Percentiles rank a stretch among this genome's conserved stretches.
These are phyloP conservation scores for Mycocentrospora acerina DNA, from an alignment of 2,329 filamentous ascomycete genomes.

Conservation along the genomic window DNA sequence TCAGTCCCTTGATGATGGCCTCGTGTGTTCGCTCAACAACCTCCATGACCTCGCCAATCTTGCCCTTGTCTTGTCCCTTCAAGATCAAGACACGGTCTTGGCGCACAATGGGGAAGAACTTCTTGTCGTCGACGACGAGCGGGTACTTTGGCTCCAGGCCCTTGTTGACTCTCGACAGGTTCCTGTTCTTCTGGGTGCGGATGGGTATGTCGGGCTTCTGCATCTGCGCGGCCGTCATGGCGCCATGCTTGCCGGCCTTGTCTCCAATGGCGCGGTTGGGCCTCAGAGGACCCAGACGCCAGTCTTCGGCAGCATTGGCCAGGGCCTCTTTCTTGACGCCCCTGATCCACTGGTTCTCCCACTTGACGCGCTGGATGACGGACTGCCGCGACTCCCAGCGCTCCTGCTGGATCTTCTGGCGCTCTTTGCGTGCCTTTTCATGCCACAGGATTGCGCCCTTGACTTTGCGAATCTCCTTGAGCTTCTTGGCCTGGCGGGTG, in stretches of 20 bases:
- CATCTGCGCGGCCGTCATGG: slow-evolving; percentile 43
- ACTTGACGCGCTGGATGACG: slow-evolving; percentile 18
- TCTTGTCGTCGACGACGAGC: slow-evolving; percentile 31
- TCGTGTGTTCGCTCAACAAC: slow-evolving; percentile 48
- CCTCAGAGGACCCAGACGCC: slow-evolving; percentile 74
- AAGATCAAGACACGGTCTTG: slow-evolving; percentile 83
- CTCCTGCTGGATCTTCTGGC: slow-evolving; percentile 24
- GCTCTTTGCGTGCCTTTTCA: slow-evolving; percentile 27
- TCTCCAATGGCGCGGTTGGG: slow-evolving; percentile 72
- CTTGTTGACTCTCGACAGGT: slow-evolving; percentile 20
- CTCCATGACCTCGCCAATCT: slow-evolving; percentile 70
- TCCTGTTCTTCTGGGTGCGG: slow-evolving; percentile 26
- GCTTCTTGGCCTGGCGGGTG: slow-evolving; percentile 31
- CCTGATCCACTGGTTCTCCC: slow-evolving; percentile 25
- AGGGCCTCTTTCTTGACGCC: slow-evolving; percentile 51
- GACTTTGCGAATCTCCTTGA: slow-evolving; percentile 46
- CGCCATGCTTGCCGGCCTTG: slow-evolving; percentile 60
- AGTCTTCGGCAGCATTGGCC: slow-evolving; percentile 69
- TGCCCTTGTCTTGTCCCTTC: slow-evolving; percentile 76
- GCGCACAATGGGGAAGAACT: slow-evolving; percentile 41
- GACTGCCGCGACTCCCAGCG: slow-evolving; percentile 33
- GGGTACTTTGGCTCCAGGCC: slow-evolving; percentile 26
- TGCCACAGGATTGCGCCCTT: slow-evolving; percentile 39
- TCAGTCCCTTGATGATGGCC: slow-evolving; percentile 43
- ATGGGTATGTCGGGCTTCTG: slow-evolving; percentile 44